phyloP scores from a whole-genome alignment of 129 eudicot species.

The Centrapalus pauciflorus region DNA sequence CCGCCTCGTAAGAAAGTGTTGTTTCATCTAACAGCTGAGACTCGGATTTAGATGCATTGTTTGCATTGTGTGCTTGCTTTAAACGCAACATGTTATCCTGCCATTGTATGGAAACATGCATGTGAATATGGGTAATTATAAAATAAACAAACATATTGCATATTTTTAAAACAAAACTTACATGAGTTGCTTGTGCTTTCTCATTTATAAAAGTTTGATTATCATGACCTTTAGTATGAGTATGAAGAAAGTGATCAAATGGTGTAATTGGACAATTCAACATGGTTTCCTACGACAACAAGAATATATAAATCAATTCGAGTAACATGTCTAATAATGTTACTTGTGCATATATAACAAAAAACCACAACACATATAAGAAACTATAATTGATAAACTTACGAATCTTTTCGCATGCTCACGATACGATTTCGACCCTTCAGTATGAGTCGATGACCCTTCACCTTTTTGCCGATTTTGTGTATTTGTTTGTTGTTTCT shows the following conservation, averaged over 20 bases:
- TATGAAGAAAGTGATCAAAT: not conserved
- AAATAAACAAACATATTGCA: not conserved
- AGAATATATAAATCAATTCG: too few species aligned
- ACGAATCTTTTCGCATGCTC: not conserved
- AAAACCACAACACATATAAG: not conserved
- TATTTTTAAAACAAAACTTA: not conserved
- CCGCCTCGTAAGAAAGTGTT: too few species aligned
- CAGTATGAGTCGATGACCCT: not conserved
- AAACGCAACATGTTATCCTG: not conserved
- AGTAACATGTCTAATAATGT: not conserved
- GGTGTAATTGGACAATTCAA: not conserved
- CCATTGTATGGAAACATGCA: too few species aligned
- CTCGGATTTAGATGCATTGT: not conserved
- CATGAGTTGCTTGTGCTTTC: not conserved
- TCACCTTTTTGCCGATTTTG: not conserved
- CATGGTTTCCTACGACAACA: not conserved
- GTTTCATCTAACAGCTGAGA: too few species aligned
- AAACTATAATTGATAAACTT: not conserved
- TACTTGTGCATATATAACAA: not conserved
- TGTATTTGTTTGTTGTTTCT: too few species aligned
- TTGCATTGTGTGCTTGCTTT: not conserved
- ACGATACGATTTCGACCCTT: not conserved
- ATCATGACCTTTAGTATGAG: not conserved
- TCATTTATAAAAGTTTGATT: not conserved
- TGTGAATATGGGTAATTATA: not conserved